phyloP scores from a whole-genome alignment of 768 basidiomycete genomes.

The Pleurotus tuoliensis region DNA sequence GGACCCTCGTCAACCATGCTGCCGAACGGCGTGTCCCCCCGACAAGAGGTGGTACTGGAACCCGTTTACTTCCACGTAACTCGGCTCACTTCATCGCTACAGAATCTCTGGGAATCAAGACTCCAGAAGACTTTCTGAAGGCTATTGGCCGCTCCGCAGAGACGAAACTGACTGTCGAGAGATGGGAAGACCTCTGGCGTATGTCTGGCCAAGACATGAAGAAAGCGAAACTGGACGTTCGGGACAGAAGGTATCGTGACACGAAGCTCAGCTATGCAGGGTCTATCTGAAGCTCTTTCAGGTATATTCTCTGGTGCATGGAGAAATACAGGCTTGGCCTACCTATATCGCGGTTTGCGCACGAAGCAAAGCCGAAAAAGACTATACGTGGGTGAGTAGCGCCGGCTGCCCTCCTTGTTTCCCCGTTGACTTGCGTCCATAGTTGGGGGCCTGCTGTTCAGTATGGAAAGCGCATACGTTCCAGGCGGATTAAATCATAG shows the following conservation, averaged over 20 bases:
- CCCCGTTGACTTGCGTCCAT: constrained; percentile 3
- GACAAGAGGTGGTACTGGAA: constrained; percentile 6
- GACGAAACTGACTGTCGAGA: constrained; percentile 56
- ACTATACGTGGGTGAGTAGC: constrained; percentile 70
- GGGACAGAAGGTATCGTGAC: constrained; percentile 62
- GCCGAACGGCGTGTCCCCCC: constrained; percentile 1
- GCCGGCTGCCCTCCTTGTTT: background rate
- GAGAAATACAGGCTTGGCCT: constrained; percentile 66
- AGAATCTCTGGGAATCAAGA: constrained; percentile 30
- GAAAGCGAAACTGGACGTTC: constrained; percentile 59
- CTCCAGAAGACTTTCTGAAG: constrained; percentile 63
- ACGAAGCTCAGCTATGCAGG: constrained; percentile 2
- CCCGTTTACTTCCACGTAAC: background rate
- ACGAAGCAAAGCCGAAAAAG: constrained; percentile 67
- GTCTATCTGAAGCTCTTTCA: constrained; percentile 21
- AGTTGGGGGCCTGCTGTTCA: constrained; percentile 78
- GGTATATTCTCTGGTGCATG: constrained; percentile 85
- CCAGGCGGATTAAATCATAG: constrained; percentile 36
- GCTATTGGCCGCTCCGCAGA: constrained; percentile 70
- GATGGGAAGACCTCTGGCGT: constrained; percentile 76
- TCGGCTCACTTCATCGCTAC: background rate
- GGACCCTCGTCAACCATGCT: background rate
- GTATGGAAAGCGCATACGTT: constrained; percentile 71
- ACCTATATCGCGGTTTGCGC: constrained; percentile 56
- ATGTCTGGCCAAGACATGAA: constrained; percentile 53